A percentile compares a stretch with the other conserved stretches of the same genome.
Conservation (phyloP, 768 basidiomycete genomes). For the Erythrobasidium yunnanense region DNA sequence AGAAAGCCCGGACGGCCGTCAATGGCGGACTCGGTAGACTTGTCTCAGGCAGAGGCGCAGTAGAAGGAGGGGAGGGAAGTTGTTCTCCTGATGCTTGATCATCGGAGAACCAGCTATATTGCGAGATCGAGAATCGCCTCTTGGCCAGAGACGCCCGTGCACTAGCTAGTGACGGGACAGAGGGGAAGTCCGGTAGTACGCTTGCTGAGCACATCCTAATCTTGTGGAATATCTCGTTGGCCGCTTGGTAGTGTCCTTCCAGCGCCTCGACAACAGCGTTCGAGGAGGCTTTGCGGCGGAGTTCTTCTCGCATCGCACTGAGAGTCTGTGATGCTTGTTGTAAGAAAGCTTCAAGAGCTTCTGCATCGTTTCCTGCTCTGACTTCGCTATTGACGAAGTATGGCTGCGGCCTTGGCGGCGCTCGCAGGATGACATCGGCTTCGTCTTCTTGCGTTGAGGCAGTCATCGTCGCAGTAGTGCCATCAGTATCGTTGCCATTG, state of each 20-base stretch:
- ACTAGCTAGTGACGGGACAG: too few species aligned
- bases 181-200: too few species aligned
- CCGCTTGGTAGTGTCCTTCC: not conserved
- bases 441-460: too few species aligned
- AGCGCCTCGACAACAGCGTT: not conserved
- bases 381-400: not conserved
- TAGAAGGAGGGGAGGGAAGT: not conserved
- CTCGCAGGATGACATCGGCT: not conserved
- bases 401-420: not conserved
- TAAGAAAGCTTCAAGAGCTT: constrained; percentile 15
- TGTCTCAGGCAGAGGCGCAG: not conserved
- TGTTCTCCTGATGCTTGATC: too few species aligned
- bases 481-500: too few species aligned
- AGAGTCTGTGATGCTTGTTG: not conserved
- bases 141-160: too few species aligned
- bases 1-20: constrained; percentile 4
- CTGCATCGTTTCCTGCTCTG: not conserved
- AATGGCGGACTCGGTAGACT: constrained; percentile 2
- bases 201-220: too few species aligned
- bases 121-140: too few species aligned
- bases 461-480: too few species aligned
- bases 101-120: too few species aligned
- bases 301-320: not conserved
- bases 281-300: not conserved
- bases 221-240: constrained; percentile 1